Base-by-base conservation (phyloP, 768 basidiomycete species). In the Megacollybia marginata region DNA sequence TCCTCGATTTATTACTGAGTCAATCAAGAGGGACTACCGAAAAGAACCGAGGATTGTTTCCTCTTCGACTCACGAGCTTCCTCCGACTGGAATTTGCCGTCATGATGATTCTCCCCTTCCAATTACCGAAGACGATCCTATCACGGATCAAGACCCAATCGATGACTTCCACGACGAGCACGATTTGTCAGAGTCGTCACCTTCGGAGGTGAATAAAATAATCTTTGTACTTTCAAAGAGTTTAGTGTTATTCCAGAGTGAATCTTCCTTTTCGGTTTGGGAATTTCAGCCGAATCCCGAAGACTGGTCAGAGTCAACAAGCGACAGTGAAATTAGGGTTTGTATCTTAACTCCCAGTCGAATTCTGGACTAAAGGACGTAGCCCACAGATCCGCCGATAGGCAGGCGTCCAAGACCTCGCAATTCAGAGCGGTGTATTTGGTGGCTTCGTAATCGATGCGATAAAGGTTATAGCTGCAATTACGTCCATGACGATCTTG, bases 361-460 rank as follows among this genome's bases (percentile, higher is more conserved):
- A 70, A 49, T 48, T 70, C 4, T 63, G 65, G 11, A 60, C 65
- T 44, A 63, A 63, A 46, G 61, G 69, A 34, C 23, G 54, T 72
- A 5, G 63, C 57, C 71, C 33, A 68, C 69, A 46, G 70, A 68
- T 12, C 42, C 71, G 6, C 45, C 13, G 45, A 36, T 28, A 2
- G 23, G 23, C 23, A 28, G 23, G 23, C 57, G 52, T 51, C 54
- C 56, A 10, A 57, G 46, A 9, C 63, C 61, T 0, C 57, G 13
- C 11, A 52, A 35, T 42, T n/a, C 46, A 1, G 55, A 60, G 44
- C 51, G 52, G 45, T 65, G 70, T 54, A 48, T 54, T 51, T 51
- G 57, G 52, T 67, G 69, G 69, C 58, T 72, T 54, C 60, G 60
- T 47, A 49, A 65, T 56, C 15, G 50, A 8, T 67, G 65, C 48